Evolutionary conservation across 345 rosid species (phyloP).

Genomic region (Arabidopsis arenosa): DNA sequence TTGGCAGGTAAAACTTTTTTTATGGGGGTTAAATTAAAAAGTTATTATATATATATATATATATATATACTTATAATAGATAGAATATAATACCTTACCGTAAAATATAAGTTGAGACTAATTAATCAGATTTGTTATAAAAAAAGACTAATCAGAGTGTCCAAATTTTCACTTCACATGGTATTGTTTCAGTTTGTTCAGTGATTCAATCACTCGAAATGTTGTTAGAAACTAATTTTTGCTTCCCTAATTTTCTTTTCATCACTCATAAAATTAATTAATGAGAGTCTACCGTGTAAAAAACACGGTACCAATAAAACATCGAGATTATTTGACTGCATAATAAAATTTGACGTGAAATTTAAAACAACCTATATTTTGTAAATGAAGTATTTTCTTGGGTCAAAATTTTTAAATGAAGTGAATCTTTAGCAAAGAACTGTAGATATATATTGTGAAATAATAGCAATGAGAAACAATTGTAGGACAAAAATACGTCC

Average conservation of each 20-base stretch:
- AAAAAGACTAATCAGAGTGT: too few species aligned
- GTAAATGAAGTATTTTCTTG: background rate
- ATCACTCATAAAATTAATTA: background rate
- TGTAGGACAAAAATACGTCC: background rate
- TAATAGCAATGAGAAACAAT: constrained; percentile 3
- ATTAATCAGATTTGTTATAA: too few species aligned
- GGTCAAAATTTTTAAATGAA: too few species aligned
- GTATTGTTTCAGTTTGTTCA: background rate
- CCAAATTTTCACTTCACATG: constrained; percentile 3
- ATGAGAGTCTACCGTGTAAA: background rate
- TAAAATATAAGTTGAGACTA: too few species aligned
- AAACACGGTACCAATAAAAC: too few species aligned
- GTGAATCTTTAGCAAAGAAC: too few species aligned
- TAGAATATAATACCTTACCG: too few species aligned
- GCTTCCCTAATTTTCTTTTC: background rate
- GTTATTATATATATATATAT: too few species aligned
- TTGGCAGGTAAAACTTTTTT: constrained; percentile 8
- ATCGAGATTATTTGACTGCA: background rate
- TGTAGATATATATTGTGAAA: background rate
- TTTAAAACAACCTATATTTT: background rate
- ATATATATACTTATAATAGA: too few species aligned
- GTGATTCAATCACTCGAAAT: background rate
- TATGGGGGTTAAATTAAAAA: background rate
- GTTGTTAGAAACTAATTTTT: background rate
- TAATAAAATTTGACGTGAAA: background rate